A percentile compares a stretch with the other conserved stretches of the same genome.
These are phyloP conservation scores for Globisporangium nunn DNA, from an alignment of 352 stramenopile genomes.

Conservation along the genomic window DNA sequence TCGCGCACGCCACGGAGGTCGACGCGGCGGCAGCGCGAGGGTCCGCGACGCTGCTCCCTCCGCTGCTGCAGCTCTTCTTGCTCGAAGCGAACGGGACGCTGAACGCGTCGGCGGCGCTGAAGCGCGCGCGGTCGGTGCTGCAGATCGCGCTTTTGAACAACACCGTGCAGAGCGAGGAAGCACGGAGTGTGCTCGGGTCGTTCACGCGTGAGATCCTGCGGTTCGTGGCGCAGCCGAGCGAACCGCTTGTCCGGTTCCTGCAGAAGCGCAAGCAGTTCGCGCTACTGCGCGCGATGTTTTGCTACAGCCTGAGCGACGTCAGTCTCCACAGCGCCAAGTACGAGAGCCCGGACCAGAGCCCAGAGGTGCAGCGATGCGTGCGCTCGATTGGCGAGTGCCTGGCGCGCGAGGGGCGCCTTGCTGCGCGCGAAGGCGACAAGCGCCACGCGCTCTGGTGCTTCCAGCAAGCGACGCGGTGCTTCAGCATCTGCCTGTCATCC, in stretches of 20 bases:
- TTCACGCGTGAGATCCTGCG: slow-evolving; percentile 54
- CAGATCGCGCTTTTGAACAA: slow-evolving; percentile 28
- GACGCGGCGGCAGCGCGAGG: slow-evolving; percentile 30
- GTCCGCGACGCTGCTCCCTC: slow-evolving; percentile 42
- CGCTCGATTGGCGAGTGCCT: slow-evolving; percentile 63
- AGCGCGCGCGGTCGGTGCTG: slow-evolving; percentile 44
- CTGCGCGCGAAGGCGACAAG: slow-evolving; percentile 25
- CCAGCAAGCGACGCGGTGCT: slow-evolving; percentile 64
- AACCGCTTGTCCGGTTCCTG: slow-evolving; percentile 47
- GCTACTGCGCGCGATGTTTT: slow-evolving; percentile 59
- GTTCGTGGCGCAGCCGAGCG: slow-evolving; percentile 44
- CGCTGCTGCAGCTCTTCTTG: slow-evolving; percentile 61
- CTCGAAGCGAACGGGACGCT: slow-evolving; percentile 46
- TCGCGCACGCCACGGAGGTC: slow-evolving; percentile 38
- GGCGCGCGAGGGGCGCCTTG: slow-evolving; percentile 45
- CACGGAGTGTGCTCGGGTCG: slow-evolving; percentile 40
- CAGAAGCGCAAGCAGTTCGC: slow-evolving; percentile 64
- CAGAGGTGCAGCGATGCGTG: slow-evolving; percentile 39
- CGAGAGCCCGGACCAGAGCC: slow-evolving; percentile 20
- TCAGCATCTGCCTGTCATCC: slow-evolving; percentile 59
- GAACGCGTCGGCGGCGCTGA: slow-evolving; percentile 36
- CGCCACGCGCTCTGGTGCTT: slow-evolving; percentile 51
- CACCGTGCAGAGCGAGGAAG: slow-evolving; percentile 44
- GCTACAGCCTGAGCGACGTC: slow-evolving; percentile 50
- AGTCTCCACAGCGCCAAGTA: slow-evolving; percentile 34